phyloP scores from a whole-genome alignment of 2,329 filamentous ascomycete genomes.

The Ophiosphaerella herpotricha region DNA sequence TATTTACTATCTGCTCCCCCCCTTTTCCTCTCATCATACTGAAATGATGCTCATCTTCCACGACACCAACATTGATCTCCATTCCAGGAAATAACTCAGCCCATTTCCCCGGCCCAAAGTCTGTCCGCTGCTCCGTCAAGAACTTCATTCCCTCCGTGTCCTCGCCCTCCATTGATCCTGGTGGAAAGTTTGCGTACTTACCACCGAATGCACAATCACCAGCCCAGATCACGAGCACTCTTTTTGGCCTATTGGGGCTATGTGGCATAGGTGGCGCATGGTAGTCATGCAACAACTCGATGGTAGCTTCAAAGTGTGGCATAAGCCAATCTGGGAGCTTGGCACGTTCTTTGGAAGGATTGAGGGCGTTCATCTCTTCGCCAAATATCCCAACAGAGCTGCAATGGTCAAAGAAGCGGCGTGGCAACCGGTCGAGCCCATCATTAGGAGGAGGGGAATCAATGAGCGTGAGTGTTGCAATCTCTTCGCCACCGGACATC shows the following conservation, averaged over 20 bases:
- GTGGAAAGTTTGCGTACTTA: neutral
- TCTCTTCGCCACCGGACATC: conserved; percentile 20
- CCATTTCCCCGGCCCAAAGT: conserved; percentile 55
- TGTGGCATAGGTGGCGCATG: conserved; percentile 23
- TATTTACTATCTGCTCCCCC: neutral
- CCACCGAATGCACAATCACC: neutral
- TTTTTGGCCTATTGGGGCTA: conserved; percentile 35
- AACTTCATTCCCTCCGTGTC: conserved; percentile 52
- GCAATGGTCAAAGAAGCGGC: conserved; percentile 54
- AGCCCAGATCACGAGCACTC: conserved; percentile 54
- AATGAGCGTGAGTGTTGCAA: conserved; percentile 29
- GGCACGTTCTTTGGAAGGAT: conserved; percentile 3
- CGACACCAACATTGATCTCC: conserved; percentile 39
- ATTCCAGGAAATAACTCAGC: conserved; percentile 48
- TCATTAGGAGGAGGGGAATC: conserved; percentile 20
- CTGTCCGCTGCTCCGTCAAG: conserved; percentile 53
- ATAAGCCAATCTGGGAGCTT: conserved; percentile 53
- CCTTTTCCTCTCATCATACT: conserved; percentile 41
- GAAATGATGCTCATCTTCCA: conserved; percentile 44
- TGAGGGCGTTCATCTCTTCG: conserved; percentile 1
- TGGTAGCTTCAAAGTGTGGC: conserved; percentile 57
- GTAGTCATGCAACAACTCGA: conserved; percentile 54
- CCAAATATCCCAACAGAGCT: conserved; percentile 49
- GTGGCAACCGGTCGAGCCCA: conserved; percentile 66
- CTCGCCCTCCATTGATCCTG: conserved; percentile 46